Conservation (phyloP, 1,139 yeast genomes). For the Candida sanyaensis region DNA sequence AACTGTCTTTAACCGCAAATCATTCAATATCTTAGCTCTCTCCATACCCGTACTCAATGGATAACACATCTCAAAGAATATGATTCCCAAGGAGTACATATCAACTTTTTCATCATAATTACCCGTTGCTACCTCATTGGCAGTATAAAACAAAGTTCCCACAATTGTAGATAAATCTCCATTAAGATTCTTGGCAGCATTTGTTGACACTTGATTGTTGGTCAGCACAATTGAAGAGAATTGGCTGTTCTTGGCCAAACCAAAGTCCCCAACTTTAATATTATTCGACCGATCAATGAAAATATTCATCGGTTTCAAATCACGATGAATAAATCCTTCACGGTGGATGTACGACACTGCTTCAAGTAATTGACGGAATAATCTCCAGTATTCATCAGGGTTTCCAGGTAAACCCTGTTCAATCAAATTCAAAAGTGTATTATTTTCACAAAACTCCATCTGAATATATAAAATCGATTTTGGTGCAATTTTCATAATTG, state of each 20-base stretch:
- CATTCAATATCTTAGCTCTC: slow-evolving; percentile 68
- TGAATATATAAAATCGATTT: slow-evolving; percentile 76
- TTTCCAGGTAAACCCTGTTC: slow-evolving; percentile 74
- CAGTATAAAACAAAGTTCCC: slow-evolving; percentile 92
- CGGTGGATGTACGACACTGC: slow-evolving; percentile 90
- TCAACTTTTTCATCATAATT: slow-evolving; percentile 90
- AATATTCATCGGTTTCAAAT: slow-evolving; percentile 92
- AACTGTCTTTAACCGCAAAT: slow-evolving; percentile 57
- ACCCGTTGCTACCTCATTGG: slow-evolving; percentile 81
- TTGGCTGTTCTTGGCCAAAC: slow-evolving; percentile 82
- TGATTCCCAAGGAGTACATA: slow-evolving; percentile 91
- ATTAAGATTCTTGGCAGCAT: slow-evolving; percentile 37
- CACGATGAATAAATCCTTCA: slow-evolving; percentile 94
- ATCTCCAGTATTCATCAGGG: slow-evolving; percentile 83
- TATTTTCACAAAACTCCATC: slow-evolving; percentile 98
- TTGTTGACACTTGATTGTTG: slow-evolving; percentile 40
- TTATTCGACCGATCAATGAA: slow-evolving; percentile 89
- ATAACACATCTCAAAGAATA: slow-evolving; percentile 93
- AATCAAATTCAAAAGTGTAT: slow-evolving; percentile 81
- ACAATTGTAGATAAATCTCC: slow-evolving; percentile 82
- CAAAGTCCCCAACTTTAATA: slow-evolving; percentile 95
- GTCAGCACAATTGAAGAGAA: slow-evolving; percentile 40
- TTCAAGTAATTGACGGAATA: slow-evolving; percentile 84
- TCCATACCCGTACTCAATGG: slow-evolving; percentile 89
- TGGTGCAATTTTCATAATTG: slow-evolving; percentile 6